Conservation (phyloP, 306 rosid species). For the Pueraria montana region DNA sequence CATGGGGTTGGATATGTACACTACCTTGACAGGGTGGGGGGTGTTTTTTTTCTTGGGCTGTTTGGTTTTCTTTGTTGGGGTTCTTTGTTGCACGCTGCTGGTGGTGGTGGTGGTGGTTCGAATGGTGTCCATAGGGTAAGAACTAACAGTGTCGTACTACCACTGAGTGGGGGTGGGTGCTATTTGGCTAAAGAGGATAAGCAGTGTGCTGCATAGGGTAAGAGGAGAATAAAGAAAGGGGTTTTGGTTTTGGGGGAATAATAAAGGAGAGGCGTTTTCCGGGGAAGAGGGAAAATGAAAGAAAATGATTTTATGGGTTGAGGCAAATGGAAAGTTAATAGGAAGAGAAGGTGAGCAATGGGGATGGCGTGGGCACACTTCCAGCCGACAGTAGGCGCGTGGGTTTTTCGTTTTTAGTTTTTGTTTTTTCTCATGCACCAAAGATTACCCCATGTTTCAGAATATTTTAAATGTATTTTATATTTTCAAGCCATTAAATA, state of each 20-base stretch:
- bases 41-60: conserved; percentile 39
- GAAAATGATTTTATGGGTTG: background rate
- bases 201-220: conserved; percentile 11
- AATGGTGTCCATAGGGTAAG: conserved; percentile 47
- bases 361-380: background rate
- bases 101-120: background rate
- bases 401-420: background rate
- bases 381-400: conserved; percentile 55
- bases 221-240: background rate
- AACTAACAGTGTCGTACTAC: background rate
- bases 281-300: background rate
- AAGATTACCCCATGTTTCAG: too few species aligned
- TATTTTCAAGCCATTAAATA: too few species aligned
- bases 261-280: background rate
- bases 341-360: background rate
- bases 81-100: conserved; percentile 49
- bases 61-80: conserved; percentile 50
- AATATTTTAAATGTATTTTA: too few species aligned
- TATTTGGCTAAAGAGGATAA: background rate
- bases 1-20: conserved; percentile 85
- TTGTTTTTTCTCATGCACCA: too few species aligned
- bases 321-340: conserved; percentile 35
- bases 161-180: too few species aligned
- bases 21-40: conserved; percentile 61
- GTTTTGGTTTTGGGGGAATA: background rate